Evolutionary conservation across 2,329 filamentous ascomycete species (phyloP).

Genomic region (Endoconidiophora polonica): DNA sequence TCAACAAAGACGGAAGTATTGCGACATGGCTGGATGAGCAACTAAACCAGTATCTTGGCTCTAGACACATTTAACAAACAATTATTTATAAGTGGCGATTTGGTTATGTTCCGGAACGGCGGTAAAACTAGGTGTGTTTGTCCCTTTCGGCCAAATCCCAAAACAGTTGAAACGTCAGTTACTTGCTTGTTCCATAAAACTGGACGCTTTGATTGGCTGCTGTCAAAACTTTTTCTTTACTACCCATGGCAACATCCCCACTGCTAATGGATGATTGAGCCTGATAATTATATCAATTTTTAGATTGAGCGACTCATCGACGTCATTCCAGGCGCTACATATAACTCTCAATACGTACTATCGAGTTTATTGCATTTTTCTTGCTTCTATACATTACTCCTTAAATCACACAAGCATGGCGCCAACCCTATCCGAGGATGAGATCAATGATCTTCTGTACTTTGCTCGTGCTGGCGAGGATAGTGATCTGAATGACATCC

Average conservation of each 20-base stretch:
- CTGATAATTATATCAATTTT: not conserved
- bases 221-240: constrained; percentile 6
- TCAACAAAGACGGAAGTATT: constrained; percentile 39
- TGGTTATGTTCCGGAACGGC: too few species aligned
- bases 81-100: not conserved
- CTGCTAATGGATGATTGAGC: not conserved
- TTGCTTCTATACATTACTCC: constrained; percentile 8
- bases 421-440: constrained; percentile 50
- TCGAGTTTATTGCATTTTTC: not conserved
- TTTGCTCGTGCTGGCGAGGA: constrained; percentile 64
- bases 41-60: too few species aligned
- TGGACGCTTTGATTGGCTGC: constrained; percentile 6
- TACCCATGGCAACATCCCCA: not conserved
- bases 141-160: too few species aligned
- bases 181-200: constrained; percentile 6
- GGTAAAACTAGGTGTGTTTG: too few species aligned
- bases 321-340: not conserved
- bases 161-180: too few species aligned
- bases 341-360: not conserved
- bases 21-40: constrained; percentile 30
- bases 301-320: not conserved
- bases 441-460: constrained; percentile 86
- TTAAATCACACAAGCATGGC: constrained; percentile 23
- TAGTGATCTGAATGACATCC: constrained; percentile 42
- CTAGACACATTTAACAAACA: too few species aligned